Evolutionary conservation across 2,329 filamentous ascomycete species (phyloP).

Genomic region (Talaromyces sp.): DNA sequence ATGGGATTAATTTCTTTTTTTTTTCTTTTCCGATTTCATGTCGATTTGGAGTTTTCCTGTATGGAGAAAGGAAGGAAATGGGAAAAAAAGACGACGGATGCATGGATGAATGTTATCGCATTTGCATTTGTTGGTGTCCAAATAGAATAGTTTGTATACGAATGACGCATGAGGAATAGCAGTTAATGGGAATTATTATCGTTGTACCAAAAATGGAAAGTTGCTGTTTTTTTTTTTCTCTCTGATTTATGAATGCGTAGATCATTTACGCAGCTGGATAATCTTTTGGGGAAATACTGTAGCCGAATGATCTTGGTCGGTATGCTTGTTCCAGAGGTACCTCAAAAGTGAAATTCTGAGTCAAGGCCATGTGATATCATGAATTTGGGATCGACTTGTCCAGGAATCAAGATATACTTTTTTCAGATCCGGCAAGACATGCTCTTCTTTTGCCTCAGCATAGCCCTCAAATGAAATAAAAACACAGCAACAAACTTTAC

Average conservation of each 20-base stretch:
- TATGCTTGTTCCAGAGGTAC: background rate
- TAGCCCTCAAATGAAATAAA: background rate
- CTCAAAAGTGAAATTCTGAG: background rate
- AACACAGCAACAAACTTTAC: background rate
- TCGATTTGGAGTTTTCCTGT: background rate
- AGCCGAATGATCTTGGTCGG: background rate
- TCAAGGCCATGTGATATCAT: background rate
- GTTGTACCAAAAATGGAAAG: too few relatives aligned
- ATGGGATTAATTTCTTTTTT: background rate
- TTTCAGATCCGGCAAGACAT: background rate
- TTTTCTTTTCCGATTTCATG: background rate
- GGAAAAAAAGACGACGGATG: background rate
- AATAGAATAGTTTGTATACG: background rate
- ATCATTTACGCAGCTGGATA: background rate
- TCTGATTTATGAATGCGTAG: too few relatives aligned
- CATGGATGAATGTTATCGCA: too few relatives aligned
- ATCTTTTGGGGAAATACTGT: too few relatives aligned
- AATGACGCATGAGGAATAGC: background rate
- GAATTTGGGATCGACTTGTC: background rate
- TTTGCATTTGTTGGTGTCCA: slow-evolving; percentile 8
- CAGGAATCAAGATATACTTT: background rate
- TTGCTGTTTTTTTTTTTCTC: too few relatives aligned
- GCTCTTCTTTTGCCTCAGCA: background rate
- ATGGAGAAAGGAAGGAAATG: background rate
- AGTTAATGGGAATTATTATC: too few relatives aligned